These are phyloP conservation scores for Arthrobotrys conoides DNA, from an alignment of 2,329 filamentous ascomycete genomes.

Conservation along the genomic window DNA sequence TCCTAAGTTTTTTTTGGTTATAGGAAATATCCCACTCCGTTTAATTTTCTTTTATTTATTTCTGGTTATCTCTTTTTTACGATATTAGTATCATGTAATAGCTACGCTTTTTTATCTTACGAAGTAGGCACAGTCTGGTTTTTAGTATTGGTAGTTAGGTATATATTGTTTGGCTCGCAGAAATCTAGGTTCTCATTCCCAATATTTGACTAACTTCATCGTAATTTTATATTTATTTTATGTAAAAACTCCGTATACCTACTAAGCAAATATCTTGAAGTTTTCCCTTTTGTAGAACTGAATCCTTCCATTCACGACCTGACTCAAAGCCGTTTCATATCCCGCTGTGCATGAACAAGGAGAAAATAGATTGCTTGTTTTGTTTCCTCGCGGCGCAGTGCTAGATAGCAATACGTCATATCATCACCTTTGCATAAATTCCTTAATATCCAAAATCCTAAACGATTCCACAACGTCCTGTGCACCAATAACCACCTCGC, in stretches of 20 bases:
- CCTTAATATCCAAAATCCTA: neutral
- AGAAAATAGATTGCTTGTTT: no score
- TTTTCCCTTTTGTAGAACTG: neutral
- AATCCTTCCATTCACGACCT: neutral
- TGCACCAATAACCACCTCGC: neutral
- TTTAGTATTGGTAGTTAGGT: slow-evolving; percentile 4
- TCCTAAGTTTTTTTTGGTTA: neutral
- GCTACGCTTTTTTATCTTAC: neutral
- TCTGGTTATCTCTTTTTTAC: neutral
- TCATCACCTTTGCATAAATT: neutral
- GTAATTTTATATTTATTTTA: neutral
- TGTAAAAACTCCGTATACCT: neutral
- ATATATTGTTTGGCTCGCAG: slow-evolving; percentile 24
- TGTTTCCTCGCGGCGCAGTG: no score
- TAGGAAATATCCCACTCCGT: slow-evolving; percentile 3
- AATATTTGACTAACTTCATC: no score
- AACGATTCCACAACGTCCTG: neutral
- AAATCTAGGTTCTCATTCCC: no score
- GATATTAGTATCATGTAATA: slow-evolving; percentile 50
- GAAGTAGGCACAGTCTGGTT: slow-evolving; percentile 2
- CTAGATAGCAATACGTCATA: neutral
- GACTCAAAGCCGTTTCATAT: neutral
- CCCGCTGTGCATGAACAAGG: neutral
- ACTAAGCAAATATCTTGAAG: no score
- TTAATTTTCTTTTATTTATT: slow-evolving; percentile 6